Base-by-base conservation (phyloP, 768 basidiomycete genomes). In the Mycena sanguinolenta region DNA sequence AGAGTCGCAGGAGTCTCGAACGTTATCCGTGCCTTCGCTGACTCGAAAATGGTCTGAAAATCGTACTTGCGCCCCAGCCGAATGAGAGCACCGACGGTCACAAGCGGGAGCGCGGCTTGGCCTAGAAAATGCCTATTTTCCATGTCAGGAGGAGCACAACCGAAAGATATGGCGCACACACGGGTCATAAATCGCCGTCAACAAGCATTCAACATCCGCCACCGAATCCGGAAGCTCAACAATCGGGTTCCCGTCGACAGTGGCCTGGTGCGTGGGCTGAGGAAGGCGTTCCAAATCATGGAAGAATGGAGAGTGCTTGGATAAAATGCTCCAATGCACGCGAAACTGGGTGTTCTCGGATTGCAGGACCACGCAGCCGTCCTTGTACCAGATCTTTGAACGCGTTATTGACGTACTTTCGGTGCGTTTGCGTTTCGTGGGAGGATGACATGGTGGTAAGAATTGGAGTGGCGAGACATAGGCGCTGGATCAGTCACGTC, bases 251-350 rank as follows among this genome's bases (percentile, higher is more conserved):
- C 60, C 60, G 3, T 62, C 60, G 10, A 62, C n/a, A 25, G 30
- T 62, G 21, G 44, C 30, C 49, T 52, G 46, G 32, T 62, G 46
- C 21, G 60, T 8, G 4, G 60, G 60, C 23, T 62, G 60, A 39
- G 60, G 60, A 14, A 62, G 49, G 12, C 23, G 12, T 28, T 52
- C 30, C 46, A 62, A 19, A 27, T 62, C 60, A 30, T 30, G 46
- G 17, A 63, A 63, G 27, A 63, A 63, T 14, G 34, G 27, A 3
- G 60, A 62, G 49, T 62, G 28, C 10, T n/a, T 6, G 2, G 46
- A 10, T 5, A 62, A 27, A 36, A 62, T 39, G 19, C 58, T 52
- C 50, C 50, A 52, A 25, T 52, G 50, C 8, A 52, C 50, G 16
- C 50, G 50, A 28, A 52, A 52, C 23, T 27, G 52, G 16, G 42